Evolutionary conservation across 2,329 filamentous ascomycete species (phyloP).

Genomic region (Dryadomyces quercus-mongolicae): DNA sequence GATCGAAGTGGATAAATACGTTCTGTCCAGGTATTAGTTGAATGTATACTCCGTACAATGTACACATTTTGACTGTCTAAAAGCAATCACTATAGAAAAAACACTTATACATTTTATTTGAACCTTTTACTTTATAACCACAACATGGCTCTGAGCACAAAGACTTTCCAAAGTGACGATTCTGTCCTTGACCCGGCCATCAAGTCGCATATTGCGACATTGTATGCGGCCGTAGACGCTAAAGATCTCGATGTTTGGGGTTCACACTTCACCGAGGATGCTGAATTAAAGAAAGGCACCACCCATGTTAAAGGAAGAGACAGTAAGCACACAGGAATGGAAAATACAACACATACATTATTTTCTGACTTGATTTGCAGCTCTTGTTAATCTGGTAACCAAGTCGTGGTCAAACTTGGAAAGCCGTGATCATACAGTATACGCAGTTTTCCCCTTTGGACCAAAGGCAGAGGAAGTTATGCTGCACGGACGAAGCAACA

Average conservation of each 20-base stretch:
- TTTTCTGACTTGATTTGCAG: not conserved
- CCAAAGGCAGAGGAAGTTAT: slow-evolving; percentile 8
- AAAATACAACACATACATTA: not conserved
- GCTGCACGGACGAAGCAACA: slow-evolving; percentile 9
- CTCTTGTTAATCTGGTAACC: slow-evolving; percentile 3
- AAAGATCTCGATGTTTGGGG: slow-evolving; percentile 5
- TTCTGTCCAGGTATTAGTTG: not conserved
- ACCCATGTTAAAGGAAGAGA: slow-evolving; percentile 6
- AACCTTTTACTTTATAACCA: no score
- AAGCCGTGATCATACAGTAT: slow-evolving; percentile 7
- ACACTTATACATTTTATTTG: not conserved
- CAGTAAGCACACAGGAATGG: not conserved
- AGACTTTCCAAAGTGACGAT: slow-evolving; percentile 8
- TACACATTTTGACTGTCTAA: not conserved
- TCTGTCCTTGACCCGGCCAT: slow-evolving; percentile 5
- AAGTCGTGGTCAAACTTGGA: slow-evolving; percentile 6
- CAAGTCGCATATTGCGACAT: slow-evolving; percentile 8
- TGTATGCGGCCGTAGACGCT: slow-evolving; percentile 8
- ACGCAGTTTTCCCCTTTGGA: slow-evolving; percentile 7
- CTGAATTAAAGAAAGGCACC: slow-evolving; percentile 8
- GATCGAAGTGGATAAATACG: no score
- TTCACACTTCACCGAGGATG: slow-evolving; percentile 8
- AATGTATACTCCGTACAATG: not conserved
- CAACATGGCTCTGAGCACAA: slow-evolving; percentile 4
- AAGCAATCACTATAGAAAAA: not conserved